Evolutionary conservation across 805 yeast genomes (phyloP).

Genomic region (Wickerhamomyces chambardii): DNA sequence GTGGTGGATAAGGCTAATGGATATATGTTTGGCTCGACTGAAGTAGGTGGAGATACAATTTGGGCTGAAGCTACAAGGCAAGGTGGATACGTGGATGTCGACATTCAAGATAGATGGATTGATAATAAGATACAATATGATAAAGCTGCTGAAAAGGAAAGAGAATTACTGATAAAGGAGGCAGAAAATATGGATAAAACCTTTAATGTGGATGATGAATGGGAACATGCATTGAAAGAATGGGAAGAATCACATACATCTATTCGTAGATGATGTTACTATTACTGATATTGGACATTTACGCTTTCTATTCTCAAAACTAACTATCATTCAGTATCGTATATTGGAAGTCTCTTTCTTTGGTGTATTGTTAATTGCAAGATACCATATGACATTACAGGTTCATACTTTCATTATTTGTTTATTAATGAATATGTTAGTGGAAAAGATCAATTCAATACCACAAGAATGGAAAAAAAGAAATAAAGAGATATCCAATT

Average conservation of each 20-base stretch:
- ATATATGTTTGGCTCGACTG: slow-evolving; percentile 86
- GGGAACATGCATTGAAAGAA: slow-evolving; percentile 56
- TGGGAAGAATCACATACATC: slow-evolving; percentile 40
- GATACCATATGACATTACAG: no score
- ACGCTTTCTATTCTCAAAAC: no score
- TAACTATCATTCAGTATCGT: no score
- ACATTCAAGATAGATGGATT: slow-evolving; percentile 93
- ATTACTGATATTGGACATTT: no score
- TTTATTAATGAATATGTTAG: no score
- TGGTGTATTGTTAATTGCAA: no score
- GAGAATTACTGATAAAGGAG: slow-evolving; percentile 30
- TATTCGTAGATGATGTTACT: slow-evolving; percentile 4
- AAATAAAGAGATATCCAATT: no score
- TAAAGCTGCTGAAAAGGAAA: slow-evolving; percentile 40
- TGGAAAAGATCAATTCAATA: no score
- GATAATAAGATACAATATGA: slow-evolving; percentile 78
- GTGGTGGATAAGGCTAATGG: slow-evolving; percentile 90
- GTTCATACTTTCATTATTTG: no score
- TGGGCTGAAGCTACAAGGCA: slow-evolving; percentile 97
- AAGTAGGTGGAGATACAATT: slow-evolving; percentile 92
- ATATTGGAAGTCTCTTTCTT: no score
- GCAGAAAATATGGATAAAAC: slow-evolving; percentile 30
- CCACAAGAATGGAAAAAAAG: no score
- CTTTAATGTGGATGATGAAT: slow-evolving; percentile 56
- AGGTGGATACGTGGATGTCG: slow-evolving; percentile 48